Base-by-base conservation (phyloP, 2,329 filamentous ascomycete species). In the Pseudohalonectria lignicola region DNA sequence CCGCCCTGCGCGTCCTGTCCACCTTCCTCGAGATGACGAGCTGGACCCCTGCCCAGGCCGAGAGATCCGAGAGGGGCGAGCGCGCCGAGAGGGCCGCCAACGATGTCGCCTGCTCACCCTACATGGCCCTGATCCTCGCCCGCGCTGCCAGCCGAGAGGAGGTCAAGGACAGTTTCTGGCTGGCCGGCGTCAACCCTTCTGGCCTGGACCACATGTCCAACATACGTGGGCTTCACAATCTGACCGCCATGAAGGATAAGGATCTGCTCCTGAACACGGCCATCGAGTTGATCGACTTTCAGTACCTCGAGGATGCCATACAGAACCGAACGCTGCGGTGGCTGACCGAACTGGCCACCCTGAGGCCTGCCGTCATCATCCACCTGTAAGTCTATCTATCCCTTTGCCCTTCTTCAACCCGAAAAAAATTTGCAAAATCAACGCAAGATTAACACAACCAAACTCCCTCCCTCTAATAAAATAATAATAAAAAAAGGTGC, bases 271-370 rank as follows among this genome's bases (percentile, higher is more conserved):
- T 82, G 5, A 76, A 74, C 43, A 73, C 74, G 3, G 74, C 74
- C 1, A 76, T 82, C 39, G 69, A 74, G 49, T 61, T 82, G 31
- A 70, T 82, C 9, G 79, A 83, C 50, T 82, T 83, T 48, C 69
- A 73, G 40, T 72, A 71, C 41, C 59, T 81, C 7, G 78, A 82
- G 41, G 76, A 82, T 40, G 61, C 63, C 2, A 65, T 77, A 15
- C 78, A 82, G 51, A 68, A 70, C 31, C 65, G 74, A 12, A 72
- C 65, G 13, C 57, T 83, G 3, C 51, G 61, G 13, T 80, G 77
- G 74, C 62, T 83, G 26, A 74, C 71, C 37, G 62, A 69, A 36
- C 54, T 82, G 20, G 75, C 76, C 3, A 48, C 53, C 9, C 62
- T 62, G 16, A 62, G 77, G 17, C 74, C 76, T 3, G 56, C 62